Evolutionary conservation across 257 asterid species (phyloP).

Genomic region (Capsicum baccatum): DNA sequence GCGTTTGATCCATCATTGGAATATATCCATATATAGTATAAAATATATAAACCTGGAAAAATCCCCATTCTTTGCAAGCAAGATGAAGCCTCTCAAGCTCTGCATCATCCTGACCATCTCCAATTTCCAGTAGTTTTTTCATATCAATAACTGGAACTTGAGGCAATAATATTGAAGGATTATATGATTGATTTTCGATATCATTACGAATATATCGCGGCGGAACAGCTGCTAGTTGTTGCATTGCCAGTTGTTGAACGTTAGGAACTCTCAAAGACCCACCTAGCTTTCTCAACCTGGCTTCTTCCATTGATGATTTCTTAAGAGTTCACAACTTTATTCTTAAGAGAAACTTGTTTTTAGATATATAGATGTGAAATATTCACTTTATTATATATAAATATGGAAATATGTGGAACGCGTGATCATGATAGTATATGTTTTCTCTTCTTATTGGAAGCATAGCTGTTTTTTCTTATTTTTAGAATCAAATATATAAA

Average conservation of each 20-base stretch:
- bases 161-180: not conserved
- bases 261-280: not conserved
- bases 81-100: not conserved
- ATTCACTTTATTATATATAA: too few species aligned
- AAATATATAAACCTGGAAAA: not conserved
- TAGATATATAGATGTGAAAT: too few species aligned
- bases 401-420: too few species aligned
- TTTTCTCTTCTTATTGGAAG: too few species aligned
- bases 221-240: not conserved
- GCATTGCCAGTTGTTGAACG: not conserved
- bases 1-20: too few species aligned
- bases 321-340: too few species aligned
- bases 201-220: not conserved
- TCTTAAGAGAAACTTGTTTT: too few species aligned
- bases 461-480: too few species aligned
- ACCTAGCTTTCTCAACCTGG: not conserved
- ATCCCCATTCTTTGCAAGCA: slow-evolving; percentile 14
- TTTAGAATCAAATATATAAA: too few species aligned
- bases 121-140: not conserved
- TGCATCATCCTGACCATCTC: not conserved
- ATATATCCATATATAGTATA: too few species aligned
- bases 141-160: not conserved
- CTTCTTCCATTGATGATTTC: not conserved
- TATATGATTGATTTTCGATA: not conserved
- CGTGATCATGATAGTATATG: too few species aligned